Base-by-base conservation (phyloP, 208 protist genomes). In the Wallacemonas collosoma region DNA sequence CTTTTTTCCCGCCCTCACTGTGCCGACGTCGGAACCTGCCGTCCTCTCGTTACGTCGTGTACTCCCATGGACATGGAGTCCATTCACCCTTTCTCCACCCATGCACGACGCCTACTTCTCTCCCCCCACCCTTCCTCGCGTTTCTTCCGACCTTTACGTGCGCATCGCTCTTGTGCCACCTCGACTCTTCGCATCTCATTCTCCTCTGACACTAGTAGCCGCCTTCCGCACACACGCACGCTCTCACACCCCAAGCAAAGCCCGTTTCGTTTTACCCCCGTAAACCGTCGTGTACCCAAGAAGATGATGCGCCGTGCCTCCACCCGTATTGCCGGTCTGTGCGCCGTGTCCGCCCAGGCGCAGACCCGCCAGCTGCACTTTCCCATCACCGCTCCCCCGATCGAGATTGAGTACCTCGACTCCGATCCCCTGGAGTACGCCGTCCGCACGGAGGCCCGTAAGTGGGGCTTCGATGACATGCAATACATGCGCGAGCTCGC, bases 401-500 rank as follows among this genome's bases (percentile, higher is more conserved):
- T 95, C 57, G 87, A 92, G 64, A 95, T 95, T 38, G 86, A 92
- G 38, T 95, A 95, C 74, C 82, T 95, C 35, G 88, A 95, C 74
- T 83, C 75, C 69, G 91, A 95, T 62, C 91, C 91, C 64, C 85
- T 95, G 26, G 88, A 95, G 87, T 95, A 85, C 71, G 91, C 91
- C 65, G 81, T 95, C 45, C 91, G 88, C 55, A 91, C 86, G 6
- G 91, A 95, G 85, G 91, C 88, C n/a, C 91, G 91, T 72, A 92
- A 89, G 68, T 95, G 83, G 79, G 84, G 88, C 51, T 95, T 93
- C 74, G 91, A 95, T 72, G 91, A 95, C 70, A 72, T 93, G 77
- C 77, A 84, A 60, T 95, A 94, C 81, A 95, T 91, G 85, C 88
- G 91, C 50, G 91, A 95, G 78, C 87, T 95, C 51, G 87, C 91